A percentile compares a stretch with the other conserved stretches of the same genome.
Conservation (phyloP, 1,139 yeast genomes). For the Wickerhamiella pararugosa region DNA sequence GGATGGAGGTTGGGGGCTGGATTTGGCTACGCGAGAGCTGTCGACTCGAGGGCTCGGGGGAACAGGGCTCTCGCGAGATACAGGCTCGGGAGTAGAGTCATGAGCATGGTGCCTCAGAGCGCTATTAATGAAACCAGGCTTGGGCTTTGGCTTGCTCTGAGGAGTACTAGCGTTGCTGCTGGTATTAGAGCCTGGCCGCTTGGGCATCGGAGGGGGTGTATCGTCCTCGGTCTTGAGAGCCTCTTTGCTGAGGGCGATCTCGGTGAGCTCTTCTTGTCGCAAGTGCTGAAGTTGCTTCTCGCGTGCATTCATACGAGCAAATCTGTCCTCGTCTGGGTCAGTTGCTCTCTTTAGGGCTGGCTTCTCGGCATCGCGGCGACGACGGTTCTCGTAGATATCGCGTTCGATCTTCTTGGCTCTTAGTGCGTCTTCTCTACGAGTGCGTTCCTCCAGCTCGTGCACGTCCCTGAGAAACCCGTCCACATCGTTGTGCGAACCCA, state of each 20-base stretch:
- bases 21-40: too few relatives aligned
- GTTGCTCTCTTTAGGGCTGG: neutral
- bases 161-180: too few relatives aligned
- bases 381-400: constrained; percentile 23
- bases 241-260: neutral
- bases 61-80: neutral
- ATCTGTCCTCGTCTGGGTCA: constrained; percentile 2
- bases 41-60: neutral
- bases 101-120: constrained; percentile 10
- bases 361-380: constrained; percentile 17
- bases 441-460: constrained; percentile 24
- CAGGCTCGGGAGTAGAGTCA: constrained; percentile 11
- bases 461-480: constrained; percentile 24
- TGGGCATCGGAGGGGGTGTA: too few relatives aligned
- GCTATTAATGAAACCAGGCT: too few relatives aligned
- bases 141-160: too few relatives aligned
- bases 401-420: constrained; percentile 24
- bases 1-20: too few relatives aligned
- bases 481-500: constrained; percentile 18
- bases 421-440: constrained; percentile 25
- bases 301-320: constrained; percentile 2
- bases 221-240: neutral
- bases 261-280: neutral
- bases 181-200: too few relatives aligned
- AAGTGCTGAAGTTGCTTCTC: constrained; percentile 1